A percentile compares a stretch with the other conserved stretches of the same genome.
Evolutionary conservation across 441 rosid genomes (phyloP).

Genomic region (Monsonia emarginata): DNA sequence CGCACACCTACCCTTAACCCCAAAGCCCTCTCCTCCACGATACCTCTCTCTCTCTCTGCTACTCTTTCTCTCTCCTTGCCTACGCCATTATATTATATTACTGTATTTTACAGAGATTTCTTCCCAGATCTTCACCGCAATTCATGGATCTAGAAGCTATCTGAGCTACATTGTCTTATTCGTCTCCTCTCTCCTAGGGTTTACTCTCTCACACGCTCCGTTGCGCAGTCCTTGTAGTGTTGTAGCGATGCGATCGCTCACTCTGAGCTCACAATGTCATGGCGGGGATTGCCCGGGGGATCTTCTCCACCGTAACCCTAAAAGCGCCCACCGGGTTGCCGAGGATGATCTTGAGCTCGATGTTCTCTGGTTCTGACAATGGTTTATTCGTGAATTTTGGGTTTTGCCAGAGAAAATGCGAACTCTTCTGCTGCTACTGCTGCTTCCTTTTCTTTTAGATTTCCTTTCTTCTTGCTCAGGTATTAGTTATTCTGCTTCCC

Average conservation of each 20-base stretch:
- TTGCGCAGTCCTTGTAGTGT: neutral
- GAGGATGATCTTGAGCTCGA: conserved; percentile 17
- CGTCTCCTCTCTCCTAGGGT: conserved; percentile 43
- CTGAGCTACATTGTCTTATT: conserved; percentile 23
- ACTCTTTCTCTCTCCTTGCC: too few relatives aligned
- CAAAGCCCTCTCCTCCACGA: neutral
- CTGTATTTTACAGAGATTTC: too few relatives aligned
- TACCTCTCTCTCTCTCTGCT: neutral
- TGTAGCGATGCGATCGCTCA: conserved; percentile 18
- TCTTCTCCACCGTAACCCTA: conserved; percentile 18
- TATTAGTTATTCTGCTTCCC: conserved; percentile 13
- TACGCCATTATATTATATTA: too few relatives aligned
- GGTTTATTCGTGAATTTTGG: conserved; percentile 27
- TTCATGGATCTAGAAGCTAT: conserved; percentile 51
- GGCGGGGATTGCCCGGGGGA: conserved; percentile 23
- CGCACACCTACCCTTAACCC: neutral
- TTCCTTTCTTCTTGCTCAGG: conserved; percentile 43
- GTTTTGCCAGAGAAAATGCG: conserved; percentile 39
- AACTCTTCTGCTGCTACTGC: conserved; percentile 28
- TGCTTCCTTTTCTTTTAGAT: conserved; percentile 34
- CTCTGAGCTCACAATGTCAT: conserved; percentile 23
- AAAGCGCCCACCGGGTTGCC: conserved; percentile 20
- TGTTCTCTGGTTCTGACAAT: conserved; percentile 30
- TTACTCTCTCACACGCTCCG: conserved; percentile 9
- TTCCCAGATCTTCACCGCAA: conserved; percentile 35